Evolutionary conservation across 371 early-diverging fungal genomes (phyloP).

Genomic region (Mortierella sp.): DNA sequence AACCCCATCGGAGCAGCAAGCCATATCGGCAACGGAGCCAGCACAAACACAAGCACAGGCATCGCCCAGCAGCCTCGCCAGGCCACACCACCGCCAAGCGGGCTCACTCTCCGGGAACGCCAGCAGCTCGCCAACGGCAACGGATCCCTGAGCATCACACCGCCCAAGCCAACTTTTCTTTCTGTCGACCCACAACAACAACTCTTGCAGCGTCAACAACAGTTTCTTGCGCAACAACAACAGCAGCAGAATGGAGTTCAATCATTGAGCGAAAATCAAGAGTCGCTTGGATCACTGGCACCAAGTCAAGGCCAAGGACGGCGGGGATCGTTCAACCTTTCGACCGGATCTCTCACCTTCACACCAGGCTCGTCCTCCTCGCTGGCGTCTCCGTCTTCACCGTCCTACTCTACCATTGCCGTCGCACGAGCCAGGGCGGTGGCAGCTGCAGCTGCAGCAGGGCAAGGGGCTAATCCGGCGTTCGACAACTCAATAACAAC

Average conservation of each 20-base stretch:
- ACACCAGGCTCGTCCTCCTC: slow-evolving; percentile 27
- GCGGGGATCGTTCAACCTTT: slow-evolving; percentile 40
- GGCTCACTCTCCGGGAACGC: slow-evolving; percentile 31
- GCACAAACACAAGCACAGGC: slow-evolving; percentile 7
- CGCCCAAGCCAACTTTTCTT: slow-evolving; percentile 27
- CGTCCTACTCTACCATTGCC: slow-evolving; percentile 53
- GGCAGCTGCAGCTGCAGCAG: slow-evolving; percentile 41
- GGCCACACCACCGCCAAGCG: slow-evolving; percentile 3
- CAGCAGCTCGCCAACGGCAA: slow-evolving; percentile 25
- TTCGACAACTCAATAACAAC: background rate
- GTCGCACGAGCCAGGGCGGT: slow-evolving; percentile 53
- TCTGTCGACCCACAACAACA: slow-evolving; percentile 14
- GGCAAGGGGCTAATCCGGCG: slow-evolving; percentile 7
- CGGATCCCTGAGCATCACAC: slow-evolving; percentile 40
- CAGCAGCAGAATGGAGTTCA: slow-evolving; percentile 16
- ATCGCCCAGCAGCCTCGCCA: background rate
- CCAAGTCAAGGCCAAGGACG: slow-evolving; percentile 2
- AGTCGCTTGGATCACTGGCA: slow-evolving; percentile 25
- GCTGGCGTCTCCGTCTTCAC: slow-evolving; percentile 50
- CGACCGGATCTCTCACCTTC: slow-evolving; percentile 39
- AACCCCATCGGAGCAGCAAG: background rate
- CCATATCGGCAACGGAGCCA: slow-evolving; percentile 9
- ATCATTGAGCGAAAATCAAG: slow-evolving; percentile 11
- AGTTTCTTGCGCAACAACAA: background rate
- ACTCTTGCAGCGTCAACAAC: background rate